A percentile compares a stretch with the other conserved stretches of the same genome.
phyloP scores from a whole-genome alignment of 2,329 filamentous ascomycete species.

The Periconia sp. region DNA sequence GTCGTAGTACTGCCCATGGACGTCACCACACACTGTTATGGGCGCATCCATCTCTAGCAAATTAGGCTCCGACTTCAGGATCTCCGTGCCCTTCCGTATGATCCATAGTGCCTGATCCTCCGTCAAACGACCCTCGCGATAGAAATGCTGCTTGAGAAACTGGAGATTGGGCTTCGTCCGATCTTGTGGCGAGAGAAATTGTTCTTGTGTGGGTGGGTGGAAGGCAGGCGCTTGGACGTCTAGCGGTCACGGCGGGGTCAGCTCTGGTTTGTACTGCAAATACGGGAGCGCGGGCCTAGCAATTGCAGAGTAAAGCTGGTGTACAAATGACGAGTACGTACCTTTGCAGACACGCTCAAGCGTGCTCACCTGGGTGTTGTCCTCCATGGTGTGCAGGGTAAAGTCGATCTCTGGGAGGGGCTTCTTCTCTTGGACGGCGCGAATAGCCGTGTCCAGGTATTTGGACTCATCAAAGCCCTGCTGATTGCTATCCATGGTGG shows the following conservation, averaged over 20 bases:
- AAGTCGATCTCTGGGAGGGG: slow-evolving; percentile 98
- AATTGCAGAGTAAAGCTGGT: too few relatives aligned
- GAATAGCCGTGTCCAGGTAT: slow-evolving; percentile 83
- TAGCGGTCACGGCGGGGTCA: slow-evolving; percentile 51
- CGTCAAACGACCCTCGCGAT: slow-evolving; percentile 93
- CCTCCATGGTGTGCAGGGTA: slow-evolving; percentile 97
- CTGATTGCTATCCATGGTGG: slow-evolving; percentile 44
- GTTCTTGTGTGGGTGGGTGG: slow-evolving; percentile 87
- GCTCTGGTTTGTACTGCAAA: slow-evolving; percentile 30
- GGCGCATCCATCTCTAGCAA: slow-evolving; percentile 98
- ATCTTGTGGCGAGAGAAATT: slow-evolving; percentile 90
- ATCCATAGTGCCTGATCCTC: slow-evolving; percentile 98
- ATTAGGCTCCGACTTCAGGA: slow-evolving; percentile 90
- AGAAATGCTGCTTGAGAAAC: slow-evolving; percentile 98
- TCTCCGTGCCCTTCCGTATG: slow-evolving; percentile 82
- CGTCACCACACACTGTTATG: slow-evolving; percentile 97
- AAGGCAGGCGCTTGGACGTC: slow-evolving; percentile 98
- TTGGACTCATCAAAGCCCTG: slow-evolving; percentile 46
- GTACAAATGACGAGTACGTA: slow-evolving; percentile 52
- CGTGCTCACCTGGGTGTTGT: slow-evolving; percentile 93
- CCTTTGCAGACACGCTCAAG: slow-evolving; percentile 98
- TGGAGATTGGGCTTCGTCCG: slow-evolving; percentile 87
- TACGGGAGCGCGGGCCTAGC: too few relatives aligned
- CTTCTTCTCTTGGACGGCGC: slow-evolving; percentile 93
- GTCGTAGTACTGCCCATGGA: slow-evolving; percentile 99